Conservation (phyloP, 1,284 basidiomycete genomes). For the Leccinum subspadiceum region DNA sequence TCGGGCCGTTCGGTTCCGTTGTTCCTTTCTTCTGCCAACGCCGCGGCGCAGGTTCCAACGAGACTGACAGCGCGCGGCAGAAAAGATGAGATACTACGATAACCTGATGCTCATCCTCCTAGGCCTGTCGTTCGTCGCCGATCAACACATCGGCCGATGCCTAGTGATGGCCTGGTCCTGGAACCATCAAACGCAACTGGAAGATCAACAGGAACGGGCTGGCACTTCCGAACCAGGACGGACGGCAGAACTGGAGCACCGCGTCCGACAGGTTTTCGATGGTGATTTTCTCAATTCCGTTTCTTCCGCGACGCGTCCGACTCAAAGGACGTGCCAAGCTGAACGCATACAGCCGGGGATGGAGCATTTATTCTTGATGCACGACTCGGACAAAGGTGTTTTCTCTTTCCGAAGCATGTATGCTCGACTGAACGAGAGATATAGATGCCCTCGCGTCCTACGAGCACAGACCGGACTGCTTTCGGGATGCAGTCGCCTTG, state of each 20-base stretch:
- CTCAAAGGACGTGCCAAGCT: background rate
- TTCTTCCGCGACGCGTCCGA: background rate
- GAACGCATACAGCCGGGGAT: background rate
- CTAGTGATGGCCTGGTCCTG: background rate
- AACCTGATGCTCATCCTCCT: background rate
- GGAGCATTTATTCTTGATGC: background rate
- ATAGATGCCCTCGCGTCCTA: constrained; percentile 26
- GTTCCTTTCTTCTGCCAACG: background rate
- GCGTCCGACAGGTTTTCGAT: background rate
- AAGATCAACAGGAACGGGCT: background rate
- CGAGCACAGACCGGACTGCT: constrained; percentile 58
- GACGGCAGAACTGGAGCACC: background rate
- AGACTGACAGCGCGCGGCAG: background rate
- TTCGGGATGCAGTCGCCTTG: constrained; percentile 47
- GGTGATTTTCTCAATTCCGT: background rate
- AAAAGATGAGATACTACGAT: background rate
- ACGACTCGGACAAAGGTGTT: background rate
- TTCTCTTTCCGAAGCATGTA: background rate
- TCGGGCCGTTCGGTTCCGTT: background rate
- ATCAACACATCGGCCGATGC: background rate
- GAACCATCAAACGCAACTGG: background rate
- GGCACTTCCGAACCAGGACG: background rate
- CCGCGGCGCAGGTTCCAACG: background rate
- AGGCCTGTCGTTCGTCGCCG: background rate
- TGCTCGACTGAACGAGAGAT: background rate